Percentiles rank a stretch among this genome's conserved stretches.
Evolutionary conservation across 371 early-diverging fungal species (phyloP).

Genomic region (Apophysomyces variabilis): DNA sequence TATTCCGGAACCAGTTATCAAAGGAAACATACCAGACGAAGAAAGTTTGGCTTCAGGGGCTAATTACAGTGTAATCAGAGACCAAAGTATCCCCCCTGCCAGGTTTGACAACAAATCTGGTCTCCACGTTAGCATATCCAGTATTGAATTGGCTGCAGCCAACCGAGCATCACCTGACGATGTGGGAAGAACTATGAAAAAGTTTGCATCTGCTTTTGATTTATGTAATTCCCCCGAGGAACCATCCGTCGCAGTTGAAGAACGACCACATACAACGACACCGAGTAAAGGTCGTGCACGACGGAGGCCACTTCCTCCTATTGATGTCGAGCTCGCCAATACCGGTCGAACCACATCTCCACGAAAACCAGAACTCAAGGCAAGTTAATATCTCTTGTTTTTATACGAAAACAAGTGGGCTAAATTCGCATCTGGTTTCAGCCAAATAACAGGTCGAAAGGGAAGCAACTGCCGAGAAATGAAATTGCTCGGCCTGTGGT

Average conservation of each 20-base stretch:
- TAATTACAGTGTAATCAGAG: conserved; percentile 23
- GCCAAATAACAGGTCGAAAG: conserved; percentile 9
- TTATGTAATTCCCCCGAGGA: conserved; percentile 15
- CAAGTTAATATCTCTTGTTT: conserved; percentile 13
- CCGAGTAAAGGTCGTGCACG: conserved; percentile 23
- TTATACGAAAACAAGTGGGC: conserved; percentile 12
- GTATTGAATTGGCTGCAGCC: conserved; percentile 8
- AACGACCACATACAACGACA: conserved; percentile 24
- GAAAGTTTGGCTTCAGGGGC: conserved; percentile 20
- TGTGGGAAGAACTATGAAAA: conserved; percentile 19
- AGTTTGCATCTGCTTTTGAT: conserved; percentile 28
- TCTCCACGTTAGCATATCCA: neutral
- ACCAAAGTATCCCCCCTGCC: conserved; percentile 18
- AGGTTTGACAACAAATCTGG: conserved; percentile 7
- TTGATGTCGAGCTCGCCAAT: conserved; percentile 34
- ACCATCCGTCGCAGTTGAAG: conserved; percentile 1
- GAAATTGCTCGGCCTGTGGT: neutral
- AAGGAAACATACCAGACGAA: conserved; percentile 15
- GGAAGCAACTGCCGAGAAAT: conserved; percentile 7
- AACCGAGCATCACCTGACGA: neutral
- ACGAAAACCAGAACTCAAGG: neutral
- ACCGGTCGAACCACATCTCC: conserved; percentile 3
- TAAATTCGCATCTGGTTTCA: conserved; percentile 16
- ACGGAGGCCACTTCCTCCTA: conserved; percentile 20
- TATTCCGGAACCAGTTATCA: conserved; percentile 1